Base-by-base conservation (phyloP, 2,329 filamentous ascomycete species). In the Bipolaris gigantea region DNA sequence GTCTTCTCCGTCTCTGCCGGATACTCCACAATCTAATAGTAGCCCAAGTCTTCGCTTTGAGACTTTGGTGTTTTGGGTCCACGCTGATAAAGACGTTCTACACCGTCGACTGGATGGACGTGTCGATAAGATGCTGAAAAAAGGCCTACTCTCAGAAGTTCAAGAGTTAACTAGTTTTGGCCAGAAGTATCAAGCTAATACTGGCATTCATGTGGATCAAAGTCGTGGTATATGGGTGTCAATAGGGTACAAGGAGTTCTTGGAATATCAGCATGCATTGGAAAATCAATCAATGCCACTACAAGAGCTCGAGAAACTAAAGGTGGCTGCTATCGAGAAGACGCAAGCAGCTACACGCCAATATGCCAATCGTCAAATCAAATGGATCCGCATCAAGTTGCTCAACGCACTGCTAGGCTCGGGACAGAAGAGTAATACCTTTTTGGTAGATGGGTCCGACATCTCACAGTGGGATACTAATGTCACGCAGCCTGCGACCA, bases 211-310 rank as follows among this genome's bases (percentile, higher is more conserved):
- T 0, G 75, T 94, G 2, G 91, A 97, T 67, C 81, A 85, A 60
- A 89, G 84, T 1, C 85, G 87, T 48, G 95, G 94, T 0, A 95
- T 99, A 39, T 99, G 93, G 92, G 89, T 96, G 48, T 94, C 92
- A 1, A 99, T 99, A 57, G 94, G 94, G 1, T 97, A 92, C 75
- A 97, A 95, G 71, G 91, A 99, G 69, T 89, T 97, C 69, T 83
- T 89, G 53, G 81, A 84, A 0, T 96, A 92, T 66, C 76, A 92
- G 19, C 36, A 56, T 10, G 73, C 72, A 4, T 57, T 75, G 3
- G 18, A 21, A 8, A 44, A 61, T 1, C 50, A 55, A 2, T 64
- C 75, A 60, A 57, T 72, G 66, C 48, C 50, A 40, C 66, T 52
- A 21, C 32, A 55, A 38, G 78, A 83, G 4, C 74, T 89, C 1